These are phyloP conservation scores for Cystobasidium ongulense DNA, from an alignment of 768 basidiomycete species.

Conservation along the genomic window DNA sequence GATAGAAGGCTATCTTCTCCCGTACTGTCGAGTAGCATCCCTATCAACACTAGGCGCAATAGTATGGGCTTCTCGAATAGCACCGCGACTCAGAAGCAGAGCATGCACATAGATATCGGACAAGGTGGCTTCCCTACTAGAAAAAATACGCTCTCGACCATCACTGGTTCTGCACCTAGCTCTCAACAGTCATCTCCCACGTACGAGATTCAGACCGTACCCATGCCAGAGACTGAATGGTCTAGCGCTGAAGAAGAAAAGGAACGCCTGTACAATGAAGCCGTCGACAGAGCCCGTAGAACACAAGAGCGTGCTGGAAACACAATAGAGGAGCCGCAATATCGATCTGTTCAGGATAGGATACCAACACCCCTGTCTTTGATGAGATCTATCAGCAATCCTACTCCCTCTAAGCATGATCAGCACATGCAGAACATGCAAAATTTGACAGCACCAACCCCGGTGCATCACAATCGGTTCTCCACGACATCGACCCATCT, in stretches of 20 bases:
- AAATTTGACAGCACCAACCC: background rate
- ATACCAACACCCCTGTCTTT: conserved; percentile 13
- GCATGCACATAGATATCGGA: background rate
- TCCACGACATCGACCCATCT: background rate
- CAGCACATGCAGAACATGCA: background rate
- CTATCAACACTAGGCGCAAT: background rate
- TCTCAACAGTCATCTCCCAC: background rate
- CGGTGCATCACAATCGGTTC: background rate
- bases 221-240: conserved; percentile 2
- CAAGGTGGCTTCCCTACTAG: background rate
- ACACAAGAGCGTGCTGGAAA: conserved; percentile 15
- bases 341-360: conserved; percentile 6
- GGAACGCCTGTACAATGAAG: conserved; percentile 6
- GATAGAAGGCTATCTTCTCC: background rate
- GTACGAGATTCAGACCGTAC: background rate
- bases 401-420: background rate
- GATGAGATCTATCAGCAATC: conserved; percentile 5
- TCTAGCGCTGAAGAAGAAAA: conserved; percentile 8
- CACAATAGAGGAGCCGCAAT: background rate
- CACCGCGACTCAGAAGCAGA: background rate
- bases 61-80: background rate
- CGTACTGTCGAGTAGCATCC: background rate
- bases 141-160: conserved; percentile 20
- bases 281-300: background rate
- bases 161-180: conserved; percentile 26